Percentiles rank a stretch among this genome's conserved stretches.
phyloP scores from a whole-genome alignment of 495 filamentous ascomycete species.

The Penicillium steckii region DNA sequence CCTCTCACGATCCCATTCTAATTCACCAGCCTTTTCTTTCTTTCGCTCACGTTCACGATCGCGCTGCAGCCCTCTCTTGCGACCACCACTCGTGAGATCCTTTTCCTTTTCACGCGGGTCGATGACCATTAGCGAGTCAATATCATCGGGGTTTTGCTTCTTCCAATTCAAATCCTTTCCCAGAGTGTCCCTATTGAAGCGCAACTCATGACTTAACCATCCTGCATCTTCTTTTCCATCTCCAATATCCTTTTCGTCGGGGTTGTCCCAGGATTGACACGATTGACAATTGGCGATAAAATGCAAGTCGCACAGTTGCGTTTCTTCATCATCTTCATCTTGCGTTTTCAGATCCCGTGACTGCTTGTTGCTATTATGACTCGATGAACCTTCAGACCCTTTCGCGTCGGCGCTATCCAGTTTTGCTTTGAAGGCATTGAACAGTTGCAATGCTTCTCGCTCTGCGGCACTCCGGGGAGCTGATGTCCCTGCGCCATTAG shows the following conservation, averaged over 20 bases:
- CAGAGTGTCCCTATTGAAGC: constrained; percentile 82
- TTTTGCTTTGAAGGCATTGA: constrained; percentile 76
- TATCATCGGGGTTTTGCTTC: constrained; percentile 80
- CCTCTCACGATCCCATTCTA: constrained; percentile 38
- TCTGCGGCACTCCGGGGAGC: constrained; percentile 51
- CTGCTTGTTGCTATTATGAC: not conserved
- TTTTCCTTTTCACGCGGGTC: constrained; percentile 85
- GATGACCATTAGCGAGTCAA: constrained; percentile 89
- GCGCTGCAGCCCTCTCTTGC: constrained; percentile 31
- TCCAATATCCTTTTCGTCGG: constrained; percentile 27
- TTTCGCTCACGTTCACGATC: constrained; percentile 45
- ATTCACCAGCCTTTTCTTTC: constrained; percentile 29
- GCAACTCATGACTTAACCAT: constrained; percentile 72
- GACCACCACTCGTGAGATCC: constrained; percentile 46
- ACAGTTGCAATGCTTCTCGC: constrained; percentile 58
- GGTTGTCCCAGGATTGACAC: constrained; percentile 69
- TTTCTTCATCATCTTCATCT: constrained; percentile 43
- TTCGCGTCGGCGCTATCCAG: constrained; percentile 61
- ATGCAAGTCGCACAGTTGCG: constrained; percentile 78
- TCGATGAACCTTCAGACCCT: not conserved
- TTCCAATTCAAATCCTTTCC: constrained; percentile 93
- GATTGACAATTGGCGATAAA: constrained; percentile 93
- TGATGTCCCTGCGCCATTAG: constrained; percentile 24
- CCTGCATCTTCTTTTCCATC: constrained; percentile 60
- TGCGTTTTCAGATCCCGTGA: not conserved